Conservation (phyloP, 306 rosid species). For the Begonia loranthoides region DNA sequence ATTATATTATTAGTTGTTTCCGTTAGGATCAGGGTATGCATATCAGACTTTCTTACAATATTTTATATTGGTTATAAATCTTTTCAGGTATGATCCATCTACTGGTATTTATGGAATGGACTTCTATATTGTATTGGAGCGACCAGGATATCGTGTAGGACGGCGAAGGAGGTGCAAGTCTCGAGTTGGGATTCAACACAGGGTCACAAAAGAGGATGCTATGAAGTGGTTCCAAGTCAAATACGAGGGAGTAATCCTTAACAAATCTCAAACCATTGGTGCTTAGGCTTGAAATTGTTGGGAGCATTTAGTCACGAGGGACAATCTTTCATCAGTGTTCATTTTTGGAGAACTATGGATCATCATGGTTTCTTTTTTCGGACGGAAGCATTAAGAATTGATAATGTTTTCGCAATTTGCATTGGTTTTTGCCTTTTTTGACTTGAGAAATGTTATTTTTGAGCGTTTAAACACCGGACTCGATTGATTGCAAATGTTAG, state of each 20-base stretch:
- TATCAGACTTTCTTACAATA: background rate
- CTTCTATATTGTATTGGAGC: conserved; percentile 55
- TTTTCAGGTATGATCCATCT: conserved; percentile 55
- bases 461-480: no score
- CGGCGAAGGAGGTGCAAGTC: conserved; percentile 64
- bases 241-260: conserved; percentile 69
- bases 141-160: conserved; percentile 63
- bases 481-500: no score
- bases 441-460: no score
- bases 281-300: conserved; percentile 8
- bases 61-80: background rate
- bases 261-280: conserved; percentile 39
- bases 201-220: conserved; percentile 64
- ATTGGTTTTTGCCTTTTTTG: no score
- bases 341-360: background rate
- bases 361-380: background rate
- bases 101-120: conserved; percentile 79
- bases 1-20: no score
- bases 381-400: no score
- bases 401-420: no score
- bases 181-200: conserved; percentile 66
- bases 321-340: background rate
- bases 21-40: no score
- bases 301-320: background rate
- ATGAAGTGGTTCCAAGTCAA: conserved; percentile 86